These are phyloP conservation scores for Intubia oerlemansii DNA, from an alignment of 2,329 filamentous ascomycete species.

Conservation along the genomic window DNA sequence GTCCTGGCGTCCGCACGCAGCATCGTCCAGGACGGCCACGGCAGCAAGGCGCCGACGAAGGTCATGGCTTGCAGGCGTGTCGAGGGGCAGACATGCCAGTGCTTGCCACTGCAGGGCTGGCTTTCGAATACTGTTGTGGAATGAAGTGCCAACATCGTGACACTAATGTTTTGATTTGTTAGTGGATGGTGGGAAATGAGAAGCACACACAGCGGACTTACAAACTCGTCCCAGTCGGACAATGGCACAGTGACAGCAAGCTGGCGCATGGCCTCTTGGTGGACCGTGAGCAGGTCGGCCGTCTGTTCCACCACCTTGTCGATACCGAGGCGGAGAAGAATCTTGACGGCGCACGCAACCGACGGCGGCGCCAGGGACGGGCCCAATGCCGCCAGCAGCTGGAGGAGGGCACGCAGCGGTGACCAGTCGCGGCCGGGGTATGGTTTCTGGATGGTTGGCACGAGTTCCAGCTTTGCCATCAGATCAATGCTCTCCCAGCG, in stretches of 20 bases:
- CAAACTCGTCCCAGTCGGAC: constrained; percentile 15
- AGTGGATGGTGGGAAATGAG: constrained; percentile 10
- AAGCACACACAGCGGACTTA: constrained; percentile 13
- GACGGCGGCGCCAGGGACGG: constrained; percentile 13
- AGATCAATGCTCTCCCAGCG: constrained; percentile 19
- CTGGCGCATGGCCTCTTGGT: constrained; percentile 20
- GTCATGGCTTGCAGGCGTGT: constrained; percentile 27
- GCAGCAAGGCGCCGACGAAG: constrained; percentile 46
- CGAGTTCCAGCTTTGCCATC: constrained; percentile 6
- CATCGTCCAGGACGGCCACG: constrained; percentile 35
- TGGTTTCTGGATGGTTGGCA: constrained; percentile 8
- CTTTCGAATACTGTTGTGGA: constrained; percentile 25
- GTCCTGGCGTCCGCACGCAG: constrained; percentile 18
- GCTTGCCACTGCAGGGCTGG: constrained; percentile 32
- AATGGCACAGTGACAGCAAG: constrained; percentile 21
- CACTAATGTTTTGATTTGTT: constrained; percentile 22
- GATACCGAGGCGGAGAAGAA: constrained; percentile 32
- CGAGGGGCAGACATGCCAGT: constrained; percentile 35
- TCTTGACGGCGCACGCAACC: constrained; percentile 19
- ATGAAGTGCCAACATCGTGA: constrained; percentile 21
- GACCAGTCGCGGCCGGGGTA: constrained; percentile 21
- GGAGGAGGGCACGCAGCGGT: constrained; percentile 20
- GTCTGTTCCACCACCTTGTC: constrained; percentile 27
- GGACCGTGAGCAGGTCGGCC: constrained; percentile 17
- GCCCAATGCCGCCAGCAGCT: constrained; percentile 19